Evolutionary conservation across 2,329 filamentous ascomycete species (phyloP).

Genomic region (Mycosphaerella arachidis): DNA sequence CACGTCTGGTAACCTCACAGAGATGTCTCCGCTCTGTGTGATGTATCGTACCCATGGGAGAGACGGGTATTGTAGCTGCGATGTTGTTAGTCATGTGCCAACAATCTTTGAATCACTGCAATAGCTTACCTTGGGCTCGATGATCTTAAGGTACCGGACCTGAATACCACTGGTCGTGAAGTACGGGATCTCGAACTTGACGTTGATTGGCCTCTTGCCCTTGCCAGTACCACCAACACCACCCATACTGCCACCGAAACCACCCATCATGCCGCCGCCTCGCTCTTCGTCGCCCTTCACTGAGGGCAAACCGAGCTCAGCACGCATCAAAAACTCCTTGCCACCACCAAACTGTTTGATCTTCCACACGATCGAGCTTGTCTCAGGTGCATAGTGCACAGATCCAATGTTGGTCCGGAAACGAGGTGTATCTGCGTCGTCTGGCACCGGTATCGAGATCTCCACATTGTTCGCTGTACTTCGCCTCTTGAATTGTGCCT

Average conservation of each 20-base stretch:
- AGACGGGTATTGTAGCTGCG: conserved; percentile 94
- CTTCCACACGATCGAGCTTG: conserved; percentile 98
- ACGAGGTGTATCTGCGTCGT: conserved; percentile 91
- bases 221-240: conserved; percentile 82
- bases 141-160: conserved; percentile 97
- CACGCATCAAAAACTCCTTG: conserved; percentile 98
- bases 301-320: conserved; percentile 87
- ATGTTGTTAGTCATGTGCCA: conserved; percentile 5
- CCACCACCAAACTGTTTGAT: conserved; percentile 99
- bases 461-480: conserved; percentile 98
- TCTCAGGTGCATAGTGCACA: conserved; percentile 95
- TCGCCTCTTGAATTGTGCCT: conserved; percentile 95
- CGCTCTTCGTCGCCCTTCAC: conserved; percentile 87
- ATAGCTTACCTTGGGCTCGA: conserved; percentile 82
- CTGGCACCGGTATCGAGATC: conserved; percentile 92
- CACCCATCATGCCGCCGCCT: conserved; percentile 94
- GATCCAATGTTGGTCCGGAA: conserved; percentile 97
- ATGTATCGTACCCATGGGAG: conserved; percentile 98
- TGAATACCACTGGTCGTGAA: conserved; percentile 99
- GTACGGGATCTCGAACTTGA: conserved; percentile 99
- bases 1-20: conserved; percentile 87
- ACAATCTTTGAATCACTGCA: neutral
- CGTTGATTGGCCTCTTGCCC: conserved; percentile 92
- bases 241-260: conserved; percentile 95
- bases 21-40: conserved; percentile 95